These are phyloP conservation scores for Sphaerosporella brunnea DNA, from an alignment of 495 filamentous ascomycete species.

Conservation along the genomic window DNA sequence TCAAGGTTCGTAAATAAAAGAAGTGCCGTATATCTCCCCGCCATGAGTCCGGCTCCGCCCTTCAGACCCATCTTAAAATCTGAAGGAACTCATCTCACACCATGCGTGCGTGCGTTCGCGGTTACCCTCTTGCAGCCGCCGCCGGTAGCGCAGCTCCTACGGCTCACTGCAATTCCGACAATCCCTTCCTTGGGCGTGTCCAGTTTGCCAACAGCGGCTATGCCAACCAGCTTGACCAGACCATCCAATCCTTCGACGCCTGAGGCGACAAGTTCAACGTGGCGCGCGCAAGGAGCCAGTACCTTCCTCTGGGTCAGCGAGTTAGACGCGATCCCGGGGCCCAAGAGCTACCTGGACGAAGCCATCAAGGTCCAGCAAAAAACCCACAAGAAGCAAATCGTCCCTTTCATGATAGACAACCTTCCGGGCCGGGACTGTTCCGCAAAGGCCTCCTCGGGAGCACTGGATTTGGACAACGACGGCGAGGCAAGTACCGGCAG, in stretches of 20 bases:
- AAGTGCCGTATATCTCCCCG: no score
- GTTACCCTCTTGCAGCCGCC: no score
- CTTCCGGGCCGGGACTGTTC: conserved; percentile 49
- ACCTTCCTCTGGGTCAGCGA: conserved; percentile 39
- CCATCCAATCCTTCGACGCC: conserved; percentile 31
- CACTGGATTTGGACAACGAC: conserved; percentile 35
- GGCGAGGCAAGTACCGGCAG: conserved; percentile 40
- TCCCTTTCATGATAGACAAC: conserved; percentile 44
- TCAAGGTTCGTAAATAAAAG: no score
- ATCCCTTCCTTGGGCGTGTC: conserved; percentile 12
- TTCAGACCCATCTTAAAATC: no score
- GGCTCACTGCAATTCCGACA: conserved; percentile 12
- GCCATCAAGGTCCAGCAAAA: conserved; percentile 35
- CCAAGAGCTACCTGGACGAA: conserved; percentile 27
- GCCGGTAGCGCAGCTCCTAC: neutral
- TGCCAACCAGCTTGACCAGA: conserved; percentile 33
- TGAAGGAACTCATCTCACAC: no score
- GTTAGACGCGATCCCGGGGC: conserved; percentile 25
- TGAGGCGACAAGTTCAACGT: conserved; percentile 28
- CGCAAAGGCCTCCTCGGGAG: conserved; percentile 43
- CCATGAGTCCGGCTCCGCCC: no score
- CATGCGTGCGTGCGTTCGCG: no score
- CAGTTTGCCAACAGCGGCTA: conserved; percentile 38
- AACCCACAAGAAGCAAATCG: conserved; percentile 30
- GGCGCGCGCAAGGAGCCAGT: conserved; percentile 30